Evolutionary conservation across 228 moss, liverwort and hornwort species (phyloP), one percentile per base, ranked within the genome.

Genomic region (Sphagnum magellanicum): DNA sequence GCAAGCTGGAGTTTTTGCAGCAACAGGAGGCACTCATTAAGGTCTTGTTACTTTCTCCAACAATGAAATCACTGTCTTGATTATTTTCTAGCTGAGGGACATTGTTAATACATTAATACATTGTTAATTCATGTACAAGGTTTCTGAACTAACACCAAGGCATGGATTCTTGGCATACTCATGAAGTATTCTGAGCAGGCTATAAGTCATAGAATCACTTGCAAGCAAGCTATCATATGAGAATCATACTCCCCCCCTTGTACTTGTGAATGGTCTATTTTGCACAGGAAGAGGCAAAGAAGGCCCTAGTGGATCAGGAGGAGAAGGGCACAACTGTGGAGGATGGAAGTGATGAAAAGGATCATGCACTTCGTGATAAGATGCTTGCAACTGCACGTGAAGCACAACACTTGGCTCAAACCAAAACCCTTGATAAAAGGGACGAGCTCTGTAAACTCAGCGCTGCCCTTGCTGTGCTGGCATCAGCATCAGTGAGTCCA

Each of bases 371-470:
- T 71, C 79, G 81, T 70, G 81, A 87, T 68, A 82, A 83, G 70
- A 87, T 87, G 77, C 71, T 87, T 73, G 81, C 91, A 53, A 83
- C 87, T 50, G 85, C 88, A 61, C 84, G 83, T 67, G 91, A 88
- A 65, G 90, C 86, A 59, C 85, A 88, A 74, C 77, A 91, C 65
- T 74, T 90, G 66, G 95, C 92, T 5, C 75, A 88, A 62, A 82
- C 80, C 10, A 94, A 81, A 75, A 82, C 92, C 63, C 79, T 86
- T 16, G 98, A 90, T 47, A 93, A 97, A 65, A 79, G 86, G 75
- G 92, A 92, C 58, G 90, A 98, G 50, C 75, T 98, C 60, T 98
- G 98, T 85, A 98, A 98, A 77, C 89, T 98, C 49, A 98, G 98
- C 77, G 86, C 92, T 53, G 98, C 98, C 63, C 79, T 98, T 74